Evolutionary conservation across 2,329 filamentous ascomycete species (phyloP).

Genomic region (Aspergillus novofumigatus): DNA sequence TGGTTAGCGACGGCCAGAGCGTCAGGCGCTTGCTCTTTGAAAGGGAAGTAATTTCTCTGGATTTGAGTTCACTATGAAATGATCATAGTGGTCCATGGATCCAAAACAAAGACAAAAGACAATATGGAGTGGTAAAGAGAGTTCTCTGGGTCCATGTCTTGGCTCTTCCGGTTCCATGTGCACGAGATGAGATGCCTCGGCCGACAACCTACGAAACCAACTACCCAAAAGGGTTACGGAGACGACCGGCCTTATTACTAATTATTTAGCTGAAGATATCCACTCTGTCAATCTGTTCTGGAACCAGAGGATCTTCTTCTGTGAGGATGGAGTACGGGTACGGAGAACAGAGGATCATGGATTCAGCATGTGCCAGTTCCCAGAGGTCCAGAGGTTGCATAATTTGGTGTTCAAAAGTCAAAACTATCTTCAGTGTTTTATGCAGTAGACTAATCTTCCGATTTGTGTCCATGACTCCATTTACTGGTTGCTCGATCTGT

Average conservation of each 20-base stretch:
- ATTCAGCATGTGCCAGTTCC: no score
- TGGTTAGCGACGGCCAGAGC: neutral
- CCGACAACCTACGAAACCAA: constrained; percentile 1
- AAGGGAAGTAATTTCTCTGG: neutral
- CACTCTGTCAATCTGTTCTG: constrained; percentile 10
- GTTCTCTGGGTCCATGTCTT: neutral
- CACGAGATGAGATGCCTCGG: constrained; percentile 17
- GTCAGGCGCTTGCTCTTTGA: neutral
- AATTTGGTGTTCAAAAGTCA: neutral
- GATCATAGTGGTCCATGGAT: neutral
- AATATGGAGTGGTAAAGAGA: neutral
- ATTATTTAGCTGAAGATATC: constrained; percentile 11
- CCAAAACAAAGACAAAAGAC: neutral
- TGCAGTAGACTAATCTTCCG: neutral
- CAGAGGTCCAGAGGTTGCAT: neutral
- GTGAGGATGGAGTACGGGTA: neutral
- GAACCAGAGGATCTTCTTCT: constrained; percentile 1
- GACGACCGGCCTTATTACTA: neutral
- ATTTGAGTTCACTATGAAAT: neutral
- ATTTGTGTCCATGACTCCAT: neutral
- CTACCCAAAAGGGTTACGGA: constrained; percentile 12
- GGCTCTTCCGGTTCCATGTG: constrained; percentile 10
- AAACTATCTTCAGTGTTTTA: neutral
- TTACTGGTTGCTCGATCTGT: neutral
- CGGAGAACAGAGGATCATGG: neutral